phyloP scores from a whole-genome alignment of 257 asterid genomes.

The Nicotiana attenuata region DNA sequence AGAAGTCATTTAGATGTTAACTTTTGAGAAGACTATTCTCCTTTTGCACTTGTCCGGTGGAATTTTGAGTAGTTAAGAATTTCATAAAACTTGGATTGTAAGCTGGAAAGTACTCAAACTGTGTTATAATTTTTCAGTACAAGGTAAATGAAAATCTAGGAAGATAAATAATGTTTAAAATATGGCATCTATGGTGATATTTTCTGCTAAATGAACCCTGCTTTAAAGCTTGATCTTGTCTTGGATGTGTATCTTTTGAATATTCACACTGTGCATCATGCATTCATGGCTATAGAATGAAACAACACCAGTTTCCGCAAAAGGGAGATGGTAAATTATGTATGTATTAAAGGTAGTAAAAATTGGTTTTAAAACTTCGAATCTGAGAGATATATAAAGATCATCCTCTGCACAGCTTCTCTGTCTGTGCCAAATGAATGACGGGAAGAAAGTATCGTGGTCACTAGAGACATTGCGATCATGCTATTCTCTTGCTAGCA shows the following conservation, averaged over 20 bases:
- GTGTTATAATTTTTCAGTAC: not conserved
- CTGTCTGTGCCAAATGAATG: not conserved
- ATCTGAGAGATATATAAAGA: not conserved
- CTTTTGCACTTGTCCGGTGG: not conserved
- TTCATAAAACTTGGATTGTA: not conserved
- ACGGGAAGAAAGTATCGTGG: not conserved
- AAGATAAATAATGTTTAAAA: not conserved
- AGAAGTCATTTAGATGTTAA: not conserved
- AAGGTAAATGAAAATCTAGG: not conserved
- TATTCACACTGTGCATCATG: not conserved
- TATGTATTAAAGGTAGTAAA: not conserved
- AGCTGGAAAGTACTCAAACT: not conserved
- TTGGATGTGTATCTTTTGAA: constrained; percentile 3
- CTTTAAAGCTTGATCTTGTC: not conserved
- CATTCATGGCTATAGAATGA: not conserved
- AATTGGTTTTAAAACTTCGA: not conserved
- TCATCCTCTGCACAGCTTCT: not conserved
- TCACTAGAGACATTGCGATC: not conserved
- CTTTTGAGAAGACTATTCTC: not conserved
- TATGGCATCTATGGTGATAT: not conserved
- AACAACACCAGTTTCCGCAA: not conserved
- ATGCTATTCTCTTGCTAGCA: not conserved
- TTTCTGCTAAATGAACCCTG: not conserved
- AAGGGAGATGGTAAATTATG: not conserved
- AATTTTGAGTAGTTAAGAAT: not conserved